A percentile compares a stretch with the other conserved stretches of the same genome.
These are phyloP conservation scores for Botrytis aclada DNA, from an alignment of 2,329 filamentous ascomycete genomes.

Conservation along the genomic window DNA sequence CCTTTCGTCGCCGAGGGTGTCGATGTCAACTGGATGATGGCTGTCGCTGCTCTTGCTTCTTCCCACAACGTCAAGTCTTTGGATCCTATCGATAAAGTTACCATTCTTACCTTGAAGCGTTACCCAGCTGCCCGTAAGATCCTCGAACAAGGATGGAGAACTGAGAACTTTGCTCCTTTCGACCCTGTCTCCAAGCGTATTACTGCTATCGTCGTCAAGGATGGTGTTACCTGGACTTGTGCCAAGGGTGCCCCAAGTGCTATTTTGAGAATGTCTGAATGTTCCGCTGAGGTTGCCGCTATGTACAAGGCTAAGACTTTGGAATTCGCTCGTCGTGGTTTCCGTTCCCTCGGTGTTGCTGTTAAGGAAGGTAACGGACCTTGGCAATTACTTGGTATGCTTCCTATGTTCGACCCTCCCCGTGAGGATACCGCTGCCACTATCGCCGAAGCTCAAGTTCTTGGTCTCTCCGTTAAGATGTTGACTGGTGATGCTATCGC, in stretches of 20 bases:
- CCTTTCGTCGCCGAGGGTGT: slow-evolving; percentile 74
- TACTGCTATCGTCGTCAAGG: slow-evolving; percentile 65
- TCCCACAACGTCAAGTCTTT: slow-evolving; percentile 77
- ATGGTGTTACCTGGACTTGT: slow-evolving; percentile 68
- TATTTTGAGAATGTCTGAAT: slow-evolving; percentile 66
- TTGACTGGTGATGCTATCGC: slow-evolving; percentile 77
- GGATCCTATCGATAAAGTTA: slow-evolving; percentile 78
- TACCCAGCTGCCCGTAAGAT: slow-evolving; percentile 78
- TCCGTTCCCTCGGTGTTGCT: slow-evolving; percentile 76
- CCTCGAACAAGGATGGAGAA: slow-evolving; percentile 70
- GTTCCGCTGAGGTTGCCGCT: slow-evolving; percentile 60
- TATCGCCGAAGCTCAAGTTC: slow-evolving; percentile 71
- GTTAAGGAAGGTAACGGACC: slow-evolving; percentile 72
- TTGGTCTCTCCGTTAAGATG: slow-evolving; percentile 78
- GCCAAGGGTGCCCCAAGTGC: slow-evolving; percentile 78
- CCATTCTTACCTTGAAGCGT: slow-evolving; percentile 70
- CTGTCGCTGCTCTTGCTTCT: slow-evolving; percentile 71
- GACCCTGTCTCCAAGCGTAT: slow-evolving; percentile 80
- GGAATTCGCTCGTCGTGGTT: slow-evolving; percentile 75
- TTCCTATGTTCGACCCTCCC: slow-evolving; percentile 78
- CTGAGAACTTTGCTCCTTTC: slow-evolving; percentile 74
- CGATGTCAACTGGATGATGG: slow-evolving; percentile 84
- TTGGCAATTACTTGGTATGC: slow-evolving; percentile 70
- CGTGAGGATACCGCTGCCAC: slow-evolving; percentile 77
- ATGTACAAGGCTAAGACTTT: slow-evolving; percentile 70